Evolutionary conservation across 2,329 filamentous ascomycete species (phyloP).

Genomic region (Talaromyces sp.): DNA sequence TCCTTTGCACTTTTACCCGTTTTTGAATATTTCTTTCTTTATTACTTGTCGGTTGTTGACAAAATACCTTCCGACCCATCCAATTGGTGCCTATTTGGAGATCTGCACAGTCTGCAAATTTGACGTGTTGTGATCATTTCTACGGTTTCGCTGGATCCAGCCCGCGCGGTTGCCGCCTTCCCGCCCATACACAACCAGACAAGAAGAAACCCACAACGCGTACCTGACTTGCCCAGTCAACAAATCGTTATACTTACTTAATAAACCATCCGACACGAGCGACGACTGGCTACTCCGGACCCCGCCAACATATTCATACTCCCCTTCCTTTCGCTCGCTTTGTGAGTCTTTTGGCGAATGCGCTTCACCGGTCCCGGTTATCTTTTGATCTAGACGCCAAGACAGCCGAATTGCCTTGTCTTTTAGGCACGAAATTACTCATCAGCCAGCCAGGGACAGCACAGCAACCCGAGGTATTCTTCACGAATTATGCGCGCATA

Average conservation of each 20-base stretch:
- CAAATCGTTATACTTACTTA: constrained; percentile 6
- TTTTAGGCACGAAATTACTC: constrained; percentile 13
- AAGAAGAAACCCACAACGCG: constrained; percentile 15
- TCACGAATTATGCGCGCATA: constrained; percentile 7
- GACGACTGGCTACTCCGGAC: not conserved
- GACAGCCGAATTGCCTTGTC: constrained; percentile 5
- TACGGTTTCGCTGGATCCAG: constrained; percentile 12
- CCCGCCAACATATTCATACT: constrained; percentile 1
- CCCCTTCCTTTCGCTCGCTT: constrained; percentile 3
- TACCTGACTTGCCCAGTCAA: constrained; percentile 15
- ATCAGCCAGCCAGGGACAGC: not conserved
- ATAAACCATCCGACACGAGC: not conserved
- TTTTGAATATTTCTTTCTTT: not conserved
- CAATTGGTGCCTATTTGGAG: not conserved
- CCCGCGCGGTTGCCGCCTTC: constrained; percentile 16
- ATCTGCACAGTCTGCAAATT: constrained; percentile 2
- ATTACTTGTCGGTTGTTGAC: not conserved
- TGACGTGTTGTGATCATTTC: constrained; percentile 13
- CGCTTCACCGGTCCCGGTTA: not conserved
- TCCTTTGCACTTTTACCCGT: constrained; percentile 4
- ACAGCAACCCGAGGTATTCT: not conserved
- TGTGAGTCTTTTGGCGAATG: not conserved
- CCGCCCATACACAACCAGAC: not conserved
- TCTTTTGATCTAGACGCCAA: constrained; percentile 10
- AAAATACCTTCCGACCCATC: not conserved